Conservation (phyloP, 345 rosid genomes). For the Bruguiera parviflora region DNA sequence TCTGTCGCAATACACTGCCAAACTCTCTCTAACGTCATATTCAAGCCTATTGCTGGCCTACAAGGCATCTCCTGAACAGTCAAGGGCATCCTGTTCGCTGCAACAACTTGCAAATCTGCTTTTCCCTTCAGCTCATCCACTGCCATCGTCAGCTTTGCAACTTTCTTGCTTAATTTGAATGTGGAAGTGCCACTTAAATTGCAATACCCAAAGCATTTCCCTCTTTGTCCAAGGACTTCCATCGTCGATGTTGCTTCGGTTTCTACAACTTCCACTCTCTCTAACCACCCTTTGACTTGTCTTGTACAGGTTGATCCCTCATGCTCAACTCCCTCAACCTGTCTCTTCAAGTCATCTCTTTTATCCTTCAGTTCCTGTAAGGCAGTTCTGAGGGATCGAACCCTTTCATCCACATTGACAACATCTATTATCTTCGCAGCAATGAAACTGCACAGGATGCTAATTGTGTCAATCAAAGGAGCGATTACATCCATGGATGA, state of each 20-base stretch:
- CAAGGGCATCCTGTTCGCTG: background rate
- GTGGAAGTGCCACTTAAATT: background rate
- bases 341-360: slow-evolving; percentile 19
- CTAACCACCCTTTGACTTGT: slow-evolving; percentile 23
- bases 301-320: slow-evolving; percentile 12
- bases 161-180: slow-evolving; percentile 21
- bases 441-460: slow-evolving; percentile 1
- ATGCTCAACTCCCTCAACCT: slow-evolving; percentile 13
- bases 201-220: background rate
- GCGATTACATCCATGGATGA: slow-evolving; percentile 4
- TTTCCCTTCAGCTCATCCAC: slow-evolving; percentile 5
- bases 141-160: background rate
- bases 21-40: slow-evolving; percentile 10
- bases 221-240: slow-evolving; percentile 1
- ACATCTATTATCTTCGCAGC: background rate
- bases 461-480: background rate
- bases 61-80: slow-evolving; percentile 16
- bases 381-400: background rate
- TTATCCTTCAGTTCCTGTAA: slow-evolving; percentile 15
- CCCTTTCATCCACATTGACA: slow-evolving; percentile 7
- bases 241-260: slow-evolving; percentile 10
- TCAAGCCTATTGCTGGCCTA: slow-evolving; percentile 24
- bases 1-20: slow-evolving; percentile 15
- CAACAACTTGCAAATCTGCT: slow-evolving; percentile 1
- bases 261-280: slow-evolving; percentile 17